Percentiles rank a stretch among this genome's conserved stretches.
Conservation (phyloP, 1,284 basidiomycete species). For the Cystobasidium pallidum region DNA sequence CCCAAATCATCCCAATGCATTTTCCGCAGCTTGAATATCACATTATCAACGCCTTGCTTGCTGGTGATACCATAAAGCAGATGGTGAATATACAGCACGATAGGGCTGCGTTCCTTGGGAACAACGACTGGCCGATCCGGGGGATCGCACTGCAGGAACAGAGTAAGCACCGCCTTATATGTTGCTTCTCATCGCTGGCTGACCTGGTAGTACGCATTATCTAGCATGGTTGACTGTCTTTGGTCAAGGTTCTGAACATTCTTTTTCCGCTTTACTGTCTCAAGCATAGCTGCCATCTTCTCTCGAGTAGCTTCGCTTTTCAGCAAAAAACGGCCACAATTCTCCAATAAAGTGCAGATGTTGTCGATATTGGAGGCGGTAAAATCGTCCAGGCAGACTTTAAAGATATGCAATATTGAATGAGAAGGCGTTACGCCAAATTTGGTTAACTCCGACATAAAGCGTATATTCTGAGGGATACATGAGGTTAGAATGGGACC, state of each 20-base stretch:
- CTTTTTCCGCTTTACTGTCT: conserved; percentile 84
- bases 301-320: conserved; percentile 84
- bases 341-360: conserved; percentile 85
- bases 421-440: conserved; percentile 91
- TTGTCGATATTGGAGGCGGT: conserved; percentile 90
- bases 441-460: conserved; percentile 89
- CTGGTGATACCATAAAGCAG: conserved; percentile 87
- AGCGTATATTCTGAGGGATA: conserved; percentile 74
- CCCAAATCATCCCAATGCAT: conserved; percentile 87
- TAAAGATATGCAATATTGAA: conserved; percentile 91
- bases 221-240: conserved; percentile 82
- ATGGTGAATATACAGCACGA: conserved; percentile 91
- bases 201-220: conserved; percentile 98
- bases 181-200: conserved; percentile 47
- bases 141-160: conserved; percentile 77
- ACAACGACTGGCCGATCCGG: conserved; percentile 85
- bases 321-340: conserved; percentile 89
- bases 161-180: not conserved
- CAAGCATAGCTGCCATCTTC: conserved; percentile 83
- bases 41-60: conserved; percentile 90
- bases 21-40: conserved; percentile 86
- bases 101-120: conserved; percentile 80
- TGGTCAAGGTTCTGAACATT: conserved; percentile 91
- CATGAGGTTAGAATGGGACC: not conserved
- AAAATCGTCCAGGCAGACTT: conserved; percentile 95